Base-by-base conservation (phyloP, 148 eudicot species). In the Chenopodium quinoa region DNA sequence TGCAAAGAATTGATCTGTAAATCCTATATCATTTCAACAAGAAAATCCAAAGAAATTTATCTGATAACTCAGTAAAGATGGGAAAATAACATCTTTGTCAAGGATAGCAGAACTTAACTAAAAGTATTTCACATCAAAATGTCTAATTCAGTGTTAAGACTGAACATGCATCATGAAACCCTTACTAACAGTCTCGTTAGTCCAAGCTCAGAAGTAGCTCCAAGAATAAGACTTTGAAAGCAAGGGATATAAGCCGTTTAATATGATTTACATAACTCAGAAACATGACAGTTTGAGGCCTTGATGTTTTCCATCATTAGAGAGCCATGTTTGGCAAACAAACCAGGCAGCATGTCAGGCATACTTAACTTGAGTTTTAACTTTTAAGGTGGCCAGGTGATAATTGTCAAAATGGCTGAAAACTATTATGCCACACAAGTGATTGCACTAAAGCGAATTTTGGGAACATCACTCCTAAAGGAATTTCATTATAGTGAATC, bases 121-220 rank as follows among this genome's bases (percentile, higher is more conserved):
- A 78, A 78, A 25, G 73, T 66, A 29, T 50, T 79, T n/a, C 54
- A 65, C 2, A 22, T 14, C 8, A 27, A 16, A 34, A 71, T 71
- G 66, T 25, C 54, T 12, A 78, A 10, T 52, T 31, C 75, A 27
- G 71, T 10, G 31, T 44, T n/a, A 13, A 29, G 52, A 20, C 23
- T 79, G 80, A 78, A 65, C 74, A 40, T 62, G 64, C 47, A 50
- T 25, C 73, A 31, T n/a, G 8, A 78, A 78, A 27, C 64, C 31
- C 20, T 13, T 44, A 13, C 25, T 2, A 32, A 46, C 19, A 10
- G 25, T 13, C 71, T 67, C 13, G 60, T 27, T 40, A 50, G 34
- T 13, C 4, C 77, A 25, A 19, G 40, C 62, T 72, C 75, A 44
- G 12, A 74, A 74, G 63, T 4, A 74, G 17, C 31, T 74, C 12